These are phyloP conservation scores for Myriosclerotinia duriaeana DNA, from an alignment of 2,329 filamentous ascomycete genomes.

Conservation along the genomic window DNA sequence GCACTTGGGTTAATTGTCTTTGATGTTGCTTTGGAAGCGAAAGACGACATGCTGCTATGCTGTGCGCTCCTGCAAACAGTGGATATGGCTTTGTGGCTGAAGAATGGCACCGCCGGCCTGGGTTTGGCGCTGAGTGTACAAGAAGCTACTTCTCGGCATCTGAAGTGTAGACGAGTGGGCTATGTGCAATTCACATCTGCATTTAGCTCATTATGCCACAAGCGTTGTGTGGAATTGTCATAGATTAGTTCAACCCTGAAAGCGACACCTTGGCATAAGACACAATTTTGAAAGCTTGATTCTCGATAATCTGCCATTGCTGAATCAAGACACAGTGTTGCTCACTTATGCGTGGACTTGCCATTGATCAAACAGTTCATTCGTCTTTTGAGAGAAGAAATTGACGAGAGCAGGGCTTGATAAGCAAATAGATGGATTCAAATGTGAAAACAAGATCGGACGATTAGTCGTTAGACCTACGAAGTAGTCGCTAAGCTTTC, in stretches of 20 bases:
- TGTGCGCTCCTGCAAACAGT: conserved; percentile 1
- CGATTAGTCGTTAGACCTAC: not conserved
- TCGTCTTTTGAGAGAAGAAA: no score
- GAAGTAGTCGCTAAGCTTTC: not conserved
- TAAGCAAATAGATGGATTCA: not conserved
- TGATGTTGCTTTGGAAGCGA: not conserved
- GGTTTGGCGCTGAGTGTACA: not conserved
- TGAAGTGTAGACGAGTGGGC: not conserved
- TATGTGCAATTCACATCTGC: not conserved
- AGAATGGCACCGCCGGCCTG: not conserved
- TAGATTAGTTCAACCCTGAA: no score
- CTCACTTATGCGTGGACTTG: no score
- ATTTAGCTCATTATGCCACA: no score
- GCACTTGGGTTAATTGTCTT: not conserved
- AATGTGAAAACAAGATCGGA: not conserved
- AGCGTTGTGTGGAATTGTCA: no score
- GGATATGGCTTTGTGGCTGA: not conserved
- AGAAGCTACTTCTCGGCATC: not conserved
- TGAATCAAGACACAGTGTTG: no score
- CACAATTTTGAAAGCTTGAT: no score
- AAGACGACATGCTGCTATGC: not conserved
- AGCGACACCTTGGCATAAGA: no score
- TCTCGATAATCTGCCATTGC: no score
- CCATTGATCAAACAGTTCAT: no score
- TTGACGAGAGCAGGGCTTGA: not conserved